Percentiles rank a stretch among this genome's conserved stretches.
These are phyloP conservation scores for Iberis pinnata DNA, from an alignment of 345 rosid species.

Conservation along the genomic window DNA sequence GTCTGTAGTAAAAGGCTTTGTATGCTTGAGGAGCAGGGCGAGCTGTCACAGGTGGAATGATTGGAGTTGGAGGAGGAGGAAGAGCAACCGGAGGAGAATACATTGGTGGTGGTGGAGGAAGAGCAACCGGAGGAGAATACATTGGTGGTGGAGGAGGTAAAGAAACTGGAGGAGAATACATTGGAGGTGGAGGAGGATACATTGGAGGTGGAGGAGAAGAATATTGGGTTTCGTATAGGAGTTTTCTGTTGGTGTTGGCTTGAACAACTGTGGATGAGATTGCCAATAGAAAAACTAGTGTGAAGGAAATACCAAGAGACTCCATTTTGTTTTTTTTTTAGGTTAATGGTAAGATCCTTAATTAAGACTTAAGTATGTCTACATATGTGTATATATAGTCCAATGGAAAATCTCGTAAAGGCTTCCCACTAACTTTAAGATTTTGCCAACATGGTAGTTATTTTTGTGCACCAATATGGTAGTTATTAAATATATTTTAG, in stretches of 20 bases:
- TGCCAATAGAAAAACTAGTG: slow-evolving; percentile 4
- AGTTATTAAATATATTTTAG: neutral
- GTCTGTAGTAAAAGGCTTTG: slow-evolving; percentile 18
- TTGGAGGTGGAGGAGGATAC: slow-evolving; percentile 18
- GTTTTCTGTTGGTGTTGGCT: slow-evolving; percentile 24
- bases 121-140: slow-evolving; percentile 4
- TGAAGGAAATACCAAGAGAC: slow-evolving; percentile 5
- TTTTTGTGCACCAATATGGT: too few species aligned
- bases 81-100: slow-evolving; percentile 2
- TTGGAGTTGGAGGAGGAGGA: slow-evolving; percentile 13
- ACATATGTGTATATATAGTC: neutral
- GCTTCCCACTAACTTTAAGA: slow-evolving; percentile 22
- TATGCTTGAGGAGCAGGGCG: slow-evolving; percentile 10
- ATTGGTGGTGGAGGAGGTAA: slow-evolving; percentile 7
- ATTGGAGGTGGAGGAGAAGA: slow-evolving; percentile 24
- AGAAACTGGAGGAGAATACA: neutral
- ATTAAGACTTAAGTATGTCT: neutral
- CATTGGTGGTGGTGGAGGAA: slow-evolving; percentile 21
- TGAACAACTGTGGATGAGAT: slow-evolving; percentile 13
- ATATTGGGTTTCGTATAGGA: neutral
- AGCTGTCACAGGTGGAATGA: slow-evolving; percentile 11
- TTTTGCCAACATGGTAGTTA: slow-evolving; percentile 3
- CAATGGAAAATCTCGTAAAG: neutral
- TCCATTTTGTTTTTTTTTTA: slow-evolving; percentile 22
- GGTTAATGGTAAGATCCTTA: neutral